A percentile compares a stretch with the other conserved stretches of the same genome.
Evolutionary conservation across 192 early-diverging fungal genomes (phyloP).

Genomic region (Coemansia sp.): DNA sequence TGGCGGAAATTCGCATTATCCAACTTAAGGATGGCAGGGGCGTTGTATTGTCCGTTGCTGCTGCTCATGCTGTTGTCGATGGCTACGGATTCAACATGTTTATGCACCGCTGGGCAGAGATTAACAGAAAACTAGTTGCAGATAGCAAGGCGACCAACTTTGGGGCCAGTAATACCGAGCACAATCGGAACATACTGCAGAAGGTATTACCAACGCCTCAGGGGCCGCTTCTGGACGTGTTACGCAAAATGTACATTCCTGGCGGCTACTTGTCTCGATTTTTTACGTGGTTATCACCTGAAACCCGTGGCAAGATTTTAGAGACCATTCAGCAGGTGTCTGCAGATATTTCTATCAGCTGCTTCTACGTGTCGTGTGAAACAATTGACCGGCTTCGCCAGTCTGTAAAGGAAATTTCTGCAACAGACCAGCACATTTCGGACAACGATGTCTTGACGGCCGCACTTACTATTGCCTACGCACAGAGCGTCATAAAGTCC

Average conservation of each 20-base stretch:
- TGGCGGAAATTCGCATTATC: background rate
- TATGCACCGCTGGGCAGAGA: conserved; percentile 18
- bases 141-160: background rate
- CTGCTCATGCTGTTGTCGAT: conserved; percentile 17
- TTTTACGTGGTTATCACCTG: conserved; percentile 14
- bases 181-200: background rate
- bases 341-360: background rate
- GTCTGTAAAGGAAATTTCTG: background rate
- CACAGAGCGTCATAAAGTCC: conserved; percentile 2
- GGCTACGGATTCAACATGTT: conserved; percentile 14
- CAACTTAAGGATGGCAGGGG: conserved; percentile 20
- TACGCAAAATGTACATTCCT: background rate
- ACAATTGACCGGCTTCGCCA: background rate
- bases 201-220: background rate
- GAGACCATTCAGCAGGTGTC: background rate
- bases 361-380: conserved; percentile 10
- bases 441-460: conserved; percentile 22
- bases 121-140: background rate
- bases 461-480: conserved; percentile 6
- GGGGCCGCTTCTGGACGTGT: background rate
- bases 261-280: conserved; percentile 1
- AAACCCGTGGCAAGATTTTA: conserved; percentile 5
- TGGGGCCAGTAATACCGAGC: background rate
- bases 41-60: conserved; percentile 4
- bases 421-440: background rate